Percentiles rank a stretch among this genome's conserved stretches.
These are phyloP conservation scores for Hericium alpestre DNA, from an alignment of 768 basidiomycete species.

Conservation along the genomic window DNA sequence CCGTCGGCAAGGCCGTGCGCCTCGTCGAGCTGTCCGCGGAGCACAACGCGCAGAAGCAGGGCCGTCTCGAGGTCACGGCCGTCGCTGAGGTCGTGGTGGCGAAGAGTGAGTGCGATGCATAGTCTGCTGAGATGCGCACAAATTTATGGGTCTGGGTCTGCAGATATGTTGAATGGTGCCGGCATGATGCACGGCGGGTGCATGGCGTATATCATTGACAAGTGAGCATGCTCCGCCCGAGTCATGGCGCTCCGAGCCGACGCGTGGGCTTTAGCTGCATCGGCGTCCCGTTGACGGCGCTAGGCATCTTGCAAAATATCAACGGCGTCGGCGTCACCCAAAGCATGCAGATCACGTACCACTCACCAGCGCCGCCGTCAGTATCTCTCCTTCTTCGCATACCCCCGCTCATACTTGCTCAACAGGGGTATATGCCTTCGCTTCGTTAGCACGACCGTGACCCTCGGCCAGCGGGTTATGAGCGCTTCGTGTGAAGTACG, in stretches of 20 bases:
- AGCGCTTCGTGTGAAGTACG: conserved; percentile 60
- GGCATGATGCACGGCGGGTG: conserved; percentile 73
- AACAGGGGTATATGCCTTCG: conserved; percentile 46
- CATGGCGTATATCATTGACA: conserved; percentile 64
- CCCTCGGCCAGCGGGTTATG: conserved; percentile 62
- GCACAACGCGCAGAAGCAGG: conserved; percentile 3
- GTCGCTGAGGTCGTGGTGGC: conserved; percentile 52
- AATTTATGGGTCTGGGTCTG: not conserved
- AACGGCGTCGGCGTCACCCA: conserved; percentile 73
- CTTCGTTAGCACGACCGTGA: conserved; percentile 54
- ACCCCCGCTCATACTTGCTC: not conserved
- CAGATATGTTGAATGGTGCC: conserved; percentile 68
- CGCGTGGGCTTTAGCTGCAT: conserved; percentile 36
- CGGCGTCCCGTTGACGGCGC: conserved; percentile 55
- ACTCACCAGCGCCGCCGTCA: conserved; percentile 55
- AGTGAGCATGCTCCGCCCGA: conserved; percentile 28
- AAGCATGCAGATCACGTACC: conserved; percentile 58
- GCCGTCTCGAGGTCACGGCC: conserved; percentile 43
- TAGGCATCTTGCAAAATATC: conserved; percentile 46
- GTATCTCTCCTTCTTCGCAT: conserved; percentile 17
- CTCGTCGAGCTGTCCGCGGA: conserved; percentile 50
- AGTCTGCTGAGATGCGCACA: not conserved
- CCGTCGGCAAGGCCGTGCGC: conserved; percentile 47
- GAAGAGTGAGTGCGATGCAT: conserved; percentile 36
- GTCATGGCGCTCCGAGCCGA: not conserved